phyloP scores from a whole-genome alignment of 768 basidiomycete genomes.

The Scleroderma citrinum region DNA sequence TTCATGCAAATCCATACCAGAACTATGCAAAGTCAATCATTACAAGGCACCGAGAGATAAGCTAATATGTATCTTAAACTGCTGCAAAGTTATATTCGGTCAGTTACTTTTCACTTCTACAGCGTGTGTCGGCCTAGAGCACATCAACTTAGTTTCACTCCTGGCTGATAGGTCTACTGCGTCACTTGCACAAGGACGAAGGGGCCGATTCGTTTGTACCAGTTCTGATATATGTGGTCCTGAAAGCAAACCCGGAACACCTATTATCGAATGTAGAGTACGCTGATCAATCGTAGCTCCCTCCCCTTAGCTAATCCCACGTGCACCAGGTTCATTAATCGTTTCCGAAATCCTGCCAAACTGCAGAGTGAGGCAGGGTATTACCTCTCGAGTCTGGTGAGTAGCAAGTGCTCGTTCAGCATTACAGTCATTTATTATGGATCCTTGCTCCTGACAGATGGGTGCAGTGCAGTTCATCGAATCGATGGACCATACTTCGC shows the following conservation, averaged over 20 bases:
- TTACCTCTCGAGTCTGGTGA: slow-evolving; percentile 89
- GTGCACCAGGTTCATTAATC: slow-evolving; percentile 76
- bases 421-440: no score
- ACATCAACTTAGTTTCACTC: neutral
- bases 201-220: slow-evolving; percentile 95
- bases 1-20: slow-evolving; percentile 33
- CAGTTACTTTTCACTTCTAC: slow-evolving; percentile 24
- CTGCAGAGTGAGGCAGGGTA: slow-evolving; percentile 95
- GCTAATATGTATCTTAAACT: slow-evolving; percentile 93
- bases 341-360: slow-evolving; percentile 86
- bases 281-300: slow-evolving; percentile 17
- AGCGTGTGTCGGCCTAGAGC: slow-evolving; percentile 1
- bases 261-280: slow-evolving; percentile 95
- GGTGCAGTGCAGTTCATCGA: slow-evolving; percentile 97
- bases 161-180: slow-evolving; percentile 63
- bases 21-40: slow-evolving; percentile 93
- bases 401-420: slow-evolving; percentile 16
- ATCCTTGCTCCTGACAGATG: slow-evolving; percentile 68
- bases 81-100: slow-evolving; percentile 99
- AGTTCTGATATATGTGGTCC: slow-evolving; percentile 87
- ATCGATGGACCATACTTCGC: slow-evolving; percentile 91
- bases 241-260: slow-evolving; percentile 91
- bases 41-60: slow-evolving; percentile 99
- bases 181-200: slow-evolving; percentile 79
- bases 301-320: neutral